These are phyloP conservation scores for Cylindrotheca closterium DNA, from an alignment of 108 stramenopile species.

Conservation along the genomic window DNA sequence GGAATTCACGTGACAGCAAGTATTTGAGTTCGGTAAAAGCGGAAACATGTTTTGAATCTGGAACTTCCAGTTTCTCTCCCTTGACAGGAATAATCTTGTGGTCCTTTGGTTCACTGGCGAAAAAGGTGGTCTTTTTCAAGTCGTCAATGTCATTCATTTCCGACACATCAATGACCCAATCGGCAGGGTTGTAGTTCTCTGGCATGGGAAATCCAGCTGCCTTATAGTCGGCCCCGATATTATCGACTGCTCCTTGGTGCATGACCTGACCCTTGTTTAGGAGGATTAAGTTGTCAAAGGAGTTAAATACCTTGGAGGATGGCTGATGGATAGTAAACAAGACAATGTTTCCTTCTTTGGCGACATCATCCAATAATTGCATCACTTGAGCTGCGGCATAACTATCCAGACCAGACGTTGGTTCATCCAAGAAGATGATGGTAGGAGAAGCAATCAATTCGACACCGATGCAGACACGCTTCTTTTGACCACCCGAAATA, in stretches of 20 bases:
- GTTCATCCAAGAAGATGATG: slow-evolving; percentile 54
- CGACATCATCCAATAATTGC: slow-evolving; percentile 49
- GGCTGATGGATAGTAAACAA: slow-evolving; percentile 85
- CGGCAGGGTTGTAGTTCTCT: slow-evolving; percentile 66
- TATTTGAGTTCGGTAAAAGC: slow-evolving; percentile 22
- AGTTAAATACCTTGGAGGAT: slow-evolving; percentile 44
- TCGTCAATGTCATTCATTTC: slow-evolving; percentile 44
- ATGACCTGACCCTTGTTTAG: slow-evolving; percentile 47
- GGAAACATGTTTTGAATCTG: not conserved
- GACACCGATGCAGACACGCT: slow-evolving; percentile 46
- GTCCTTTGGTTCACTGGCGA: slow-evolving; percentile 11
- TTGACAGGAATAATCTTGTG: slow-evolving; percentile 22
- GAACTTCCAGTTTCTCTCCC: slow-evolving; percentile 10
- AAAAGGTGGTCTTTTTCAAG: slow-evolving; percentile 34
- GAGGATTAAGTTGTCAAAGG: slow-evolving; percentile 63
- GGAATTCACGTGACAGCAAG: slow-evolving; percentile 30
- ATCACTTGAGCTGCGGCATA: slow-evolving; percentile 50
- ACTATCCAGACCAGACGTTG: slow-evolving; percentile 56
- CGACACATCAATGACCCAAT: slow-evolving; percentile 68
- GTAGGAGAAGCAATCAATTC: slow-evolving; percentile 46
- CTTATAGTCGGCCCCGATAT: not conserved
- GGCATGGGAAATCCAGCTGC: slow-evolving; percentile 51
- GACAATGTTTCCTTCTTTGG: slow-evolving; percentile 43
- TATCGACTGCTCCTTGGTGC: slow-evolving; percentile 38
- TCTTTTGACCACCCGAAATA: slow-evolving; percentile 49